Base-by-base conservation (phyloP, 495 filamentous ascomycete species). In the Hypoxylon intermedium region DNA sequence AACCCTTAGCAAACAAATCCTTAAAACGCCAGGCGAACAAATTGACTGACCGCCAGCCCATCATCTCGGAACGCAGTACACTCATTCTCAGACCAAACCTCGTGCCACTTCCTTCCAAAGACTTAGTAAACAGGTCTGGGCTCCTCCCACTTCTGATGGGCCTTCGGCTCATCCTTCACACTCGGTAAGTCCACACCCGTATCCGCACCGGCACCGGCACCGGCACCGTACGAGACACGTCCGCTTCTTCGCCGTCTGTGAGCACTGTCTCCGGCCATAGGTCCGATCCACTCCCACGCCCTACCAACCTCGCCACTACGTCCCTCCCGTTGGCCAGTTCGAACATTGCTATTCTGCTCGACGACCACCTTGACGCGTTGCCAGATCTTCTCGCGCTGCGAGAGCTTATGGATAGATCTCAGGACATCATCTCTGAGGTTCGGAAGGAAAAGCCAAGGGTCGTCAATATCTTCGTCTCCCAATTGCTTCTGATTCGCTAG, bases 231-330 rank as follows among this genome's bases (percentile, higher is more conserved):
- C 55, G 75, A 85, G 55, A 77, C 75, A 15, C 83, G 74, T 2
- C 76, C 73, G 60, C 82, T 82, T 69, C 81, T 80, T 51, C 81
- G 69, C 20, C 79, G 72, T 38, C 76, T 71, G 11, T 5, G 30
- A 1, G 79, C 77, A 30, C 73, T 72, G 9, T 80, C 82, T 18
- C 77, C 72, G 19, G 75, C 70, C 23, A 58, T 75, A 6, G 85
- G 81, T 0, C 94, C 94, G 69, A 97, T 93, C 94, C 94, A 99
- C 71, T 96, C 93, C 94, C 94, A 99, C 13, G 89, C 87, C 42
- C 91, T 82, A 11, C 89, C 86, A 46, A 97, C 84, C 70, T 99
- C 94, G 13, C 94, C 94, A 60, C 83, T 89, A 43, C 86, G 80
- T 36, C 87, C 83, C 75, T 98, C 93, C 16, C 92, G 81, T 54